A percentile compares a stretch with the other conserved stretches of the same genome.
Conservation (phyloP, 2,329 filamentous ascomycete species). For the Nothophaeocryptopus gaeumannii region DNA sequence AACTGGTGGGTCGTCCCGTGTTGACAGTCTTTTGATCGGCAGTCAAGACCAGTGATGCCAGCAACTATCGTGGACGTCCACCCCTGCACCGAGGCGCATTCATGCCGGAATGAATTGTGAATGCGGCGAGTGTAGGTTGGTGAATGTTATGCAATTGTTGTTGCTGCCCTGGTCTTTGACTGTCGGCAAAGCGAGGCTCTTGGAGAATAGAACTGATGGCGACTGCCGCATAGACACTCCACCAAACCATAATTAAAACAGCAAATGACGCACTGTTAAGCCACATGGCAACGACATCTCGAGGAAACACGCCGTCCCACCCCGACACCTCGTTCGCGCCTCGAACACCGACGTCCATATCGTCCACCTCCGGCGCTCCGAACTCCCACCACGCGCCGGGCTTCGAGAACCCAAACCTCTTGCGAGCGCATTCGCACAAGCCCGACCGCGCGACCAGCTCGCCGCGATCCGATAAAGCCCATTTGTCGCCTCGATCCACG, state of each 20-base stretch:
- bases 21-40: not conserved
- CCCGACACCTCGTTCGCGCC: constrained; percentile 41
- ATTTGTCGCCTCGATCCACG: constrained; percentile 37
- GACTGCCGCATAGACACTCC: constrained; percentile 2
- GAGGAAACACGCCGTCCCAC: constrained; percentile 42
- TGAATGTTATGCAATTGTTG: too few species aligned
- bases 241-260: not conserved
- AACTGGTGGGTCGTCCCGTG: too few species aligned
- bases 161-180: not conserved
- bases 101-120: too few species aligned
- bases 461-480: constrained; percentile 42
- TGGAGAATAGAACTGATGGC: constrained; percentile 8
- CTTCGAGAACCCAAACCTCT: constrained; percentile 24
- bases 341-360: constrained; percentile 40
- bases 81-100: too few species aligned
- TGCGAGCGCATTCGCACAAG: constrained; percentile 27
- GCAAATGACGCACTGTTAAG: constrained; percentile 17
- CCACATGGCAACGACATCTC: constrained; percentile 45
- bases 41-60: not conserved
- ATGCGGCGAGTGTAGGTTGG: too few species aligned
- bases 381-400: too few species aligned
- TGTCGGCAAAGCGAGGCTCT: not conserved
- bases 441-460: constrained; percentile 30
- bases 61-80: not conserved
- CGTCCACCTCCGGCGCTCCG: constrained; percentile 18